phyloP scores from a whole-genome alignment of 2,329 filamentous ascomycete genomes.

The Beauveria sp. region DNA sequence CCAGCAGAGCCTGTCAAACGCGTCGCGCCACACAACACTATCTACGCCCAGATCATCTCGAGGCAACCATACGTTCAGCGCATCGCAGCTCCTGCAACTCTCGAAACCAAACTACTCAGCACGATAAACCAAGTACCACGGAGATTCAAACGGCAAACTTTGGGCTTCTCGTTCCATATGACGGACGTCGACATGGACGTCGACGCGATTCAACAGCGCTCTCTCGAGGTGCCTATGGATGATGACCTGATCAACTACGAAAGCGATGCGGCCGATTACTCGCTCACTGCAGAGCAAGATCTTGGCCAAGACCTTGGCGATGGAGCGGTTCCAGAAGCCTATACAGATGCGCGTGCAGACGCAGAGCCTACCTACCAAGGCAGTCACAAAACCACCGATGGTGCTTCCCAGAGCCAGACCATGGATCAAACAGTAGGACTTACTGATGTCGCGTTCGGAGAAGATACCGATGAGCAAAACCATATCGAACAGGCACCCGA shows the following conservation, averaged over 20 bases:
- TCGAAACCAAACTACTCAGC: neutral
- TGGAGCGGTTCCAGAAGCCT: slow-evolving; percentile 13
- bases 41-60: neutral
- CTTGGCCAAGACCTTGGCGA: slow-evolving; percentile 14
- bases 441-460: neutral
- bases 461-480: neutral
- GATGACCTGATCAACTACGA: slow-evolving; percentile 33
- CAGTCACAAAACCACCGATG: neutral
- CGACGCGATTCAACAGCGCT: slow-evolving; percentile 20
- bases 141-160: too few species aligned
- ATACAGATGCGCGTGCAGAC: slow-evolving; percentile 3
- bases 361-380: neutral
- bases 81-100: too few species aligned
- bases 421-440: neutral
- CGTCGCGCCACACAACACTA: neutral
- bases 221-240: slow-evolving; percentile 19
- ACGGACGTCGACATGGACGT: slow-evolving; percentile 26
- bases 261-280: slow-evolving; percentile 20
- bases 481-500: neutral
- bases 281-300: slow-evolving; percentile 5
- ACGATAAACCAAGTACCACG: neutral
- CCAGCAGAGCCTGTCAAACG: neutral
- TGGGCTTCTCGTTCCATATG: slow-evolving; percentile 11
- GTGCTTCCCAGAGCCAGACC: neutral
- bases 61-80: neutral